Percentiles rank a stretch among this genome's conserved stretches.
Evolutionary conservation across 2,329 filamentous ascomycete genomes (phyloP).

Genomic region (Fusarium palustre): DNA sequence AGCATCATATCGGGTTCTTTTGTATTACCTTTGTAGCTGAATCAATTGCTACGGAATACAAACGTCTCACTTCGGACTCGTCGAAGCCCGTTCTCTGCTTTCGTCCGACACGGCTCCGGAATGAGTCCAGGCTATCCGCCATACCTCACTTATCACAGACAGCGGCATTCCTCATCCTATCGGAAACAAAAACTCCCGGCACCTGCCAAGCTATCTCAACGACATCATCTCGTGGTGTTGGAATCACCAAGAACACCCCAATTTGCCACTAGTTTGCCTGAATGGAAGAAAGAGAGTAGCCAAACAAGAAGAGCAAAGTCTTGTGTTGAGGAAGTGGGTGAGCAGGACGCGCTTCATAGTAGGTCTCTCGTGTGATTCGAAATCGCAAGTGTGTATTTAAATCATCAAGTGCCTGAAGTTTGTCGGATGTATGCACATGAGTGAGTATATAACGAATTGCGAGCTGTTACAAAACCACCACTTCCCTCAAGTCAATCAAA

Average conservation of each 20-base stretch:
- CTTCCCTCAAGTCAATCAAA: neutral
- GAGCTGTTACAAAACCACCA: no score
- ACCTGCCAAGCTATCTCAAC: constrained; percentile 58
- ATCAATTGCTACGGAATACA: neutral
- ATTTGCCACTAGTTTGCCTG: constrained; percentile 53
- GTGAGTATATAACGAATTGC: neutral
- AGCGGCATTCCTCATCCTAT: constrained; percentile 66
- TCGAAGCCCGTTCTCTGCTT: neutral
- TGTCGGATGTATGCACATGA: neutral
- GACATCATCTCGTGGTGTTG: constrained; percentile 57
- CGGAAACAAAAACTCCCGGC: constrained; percentile 51
- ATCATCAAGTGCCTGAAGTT: neutral
- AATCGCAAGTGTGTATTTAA: neutral
- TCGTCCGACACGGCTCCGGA: neutral
- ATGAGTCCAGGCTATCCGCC: constrained; percentile 54
- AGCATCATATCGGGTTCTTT: neutral
- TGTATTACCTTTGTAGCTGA: neutral
- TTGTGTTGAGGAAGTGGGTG: neutral
- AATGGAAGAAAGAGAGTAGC: neutral
- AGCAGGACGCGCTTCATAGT: neutral
- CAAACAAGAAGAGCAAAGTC: neutral
- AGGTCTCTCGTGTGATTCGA: neutral
- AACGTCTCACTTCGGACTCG: neutral
- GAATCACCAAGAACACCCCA: constrained; percentile 64
- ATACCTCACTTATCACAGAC: constrained; percentile 64